Percentiles rank a stretch among this genome's conserved stretches.
phyloP scores from a whole-genome alignment of 129 eudicot genomes.

The Tagetes patula region DNA sequence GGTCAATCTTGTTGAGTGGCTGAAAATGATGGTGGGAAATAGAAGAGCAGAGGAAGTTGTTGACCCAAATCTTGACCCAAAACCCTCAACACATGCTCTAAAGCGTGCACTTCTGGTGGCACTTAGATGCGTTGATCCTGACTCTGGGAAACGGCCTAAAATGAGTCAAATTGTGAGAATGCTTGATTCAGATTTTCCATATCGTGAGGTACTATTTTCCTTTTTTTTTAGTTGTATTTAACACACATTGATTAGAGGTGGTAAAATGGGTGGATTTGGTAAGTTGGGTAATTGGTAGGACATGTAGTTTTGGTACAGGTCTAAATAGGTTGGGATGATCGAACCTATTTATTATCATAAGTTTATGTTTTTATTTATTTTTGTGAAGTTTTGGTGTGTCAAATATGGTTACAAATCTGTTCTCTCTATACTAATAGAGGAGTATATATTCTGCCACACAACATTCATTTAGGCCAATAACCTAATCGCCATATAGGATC shows the following conservation, averaged over 20 bases:
- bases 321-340: background rate
- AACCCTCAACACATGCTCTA: conserved; percentile 77
- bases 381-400: background rate
- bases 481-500: no score
- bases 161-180: conserved; percentile 95
- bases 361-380: background rate
- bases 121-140: conserved; percentile 95
- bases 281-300: background rate
- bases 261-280: background rate
- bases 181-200: conserved; percentile 83
- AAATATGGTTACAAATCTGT: background rate
- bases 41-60: conserved; percentile 93
- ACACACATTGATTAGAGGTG: background rate
- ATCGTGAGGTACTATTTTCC: conserved; percentile 68
- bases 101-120: conserved; percentile 92
- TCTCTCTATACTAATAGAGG: no score
- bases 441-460: no score
- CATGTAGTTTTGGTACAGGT: background rate
- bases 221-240: background rate
- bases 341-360: background rate
- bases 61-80: conserved; percentile 75
- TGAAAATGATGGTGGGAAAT: conserved; percentile 88
- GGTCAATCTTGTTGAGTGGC: conserved; percentile 99
- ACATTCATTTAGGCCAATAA: no score
- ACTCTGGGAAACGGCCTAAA: conserved; percentile 83